Conservation (phyloP, 106 monocot species). For the Phalaenopsis aphrodite region DNA sequence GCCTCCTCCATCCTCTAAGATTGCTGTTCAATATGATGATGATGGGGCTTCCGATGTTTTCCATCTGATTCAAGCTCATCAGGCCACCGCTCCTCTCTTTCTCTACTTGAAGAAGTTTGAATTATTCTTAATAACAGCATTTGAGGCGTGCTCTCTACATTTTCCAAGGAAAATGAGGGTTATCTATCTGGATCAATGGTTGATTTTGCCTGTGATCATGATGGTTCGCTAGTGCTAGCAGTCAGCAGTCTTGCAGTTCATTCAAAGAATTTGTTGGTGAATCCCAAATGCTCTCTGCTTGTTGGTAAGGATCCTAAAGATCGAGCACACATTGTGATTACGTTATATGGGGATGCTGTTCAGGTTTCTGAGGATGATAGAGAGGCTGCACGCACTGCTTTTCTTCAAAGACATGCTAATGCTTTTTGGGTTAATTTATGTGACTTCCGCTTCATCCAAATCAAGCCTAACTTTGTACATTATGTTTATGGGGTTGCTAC, state of each 20-base stretch:
- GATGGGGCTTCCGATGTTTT: constrained; percentile 18
- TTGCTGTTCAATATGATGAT: constrained; percentile 13
- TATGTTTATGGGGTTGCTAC: constrained; percentile 94
- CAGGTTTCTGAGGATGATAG: constrained; percentile 57
- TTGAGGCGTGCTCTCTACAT: constrained; percentile 65
- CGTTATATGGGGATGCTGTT: constrained; percentile 77
- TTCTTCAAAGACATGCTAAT: constrained; percentile 68
- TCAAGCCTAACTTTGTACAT: constrained; percentile 65
- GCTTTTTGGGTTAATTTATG: constrained; percentile 99
- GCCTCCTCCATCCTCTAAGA: constrained; percentile 30
- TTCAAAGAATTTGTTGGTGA: constrained; percentile 77
- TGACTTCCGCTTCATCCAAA: constrained; percentile 70
- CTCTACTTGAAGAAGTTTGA: constrained; percentile 57
- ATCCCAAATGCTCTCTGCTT: constrained; percentile 89
- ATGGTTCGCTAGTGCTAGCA: constrained; percentile 77
- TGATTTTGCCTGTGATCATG: constrained; percentile 79
- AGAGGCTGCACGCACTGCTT: constrained; percentile 53
- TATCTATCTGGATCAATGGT: constrained; percentile 94
- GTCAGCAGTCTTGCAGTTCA: constrained; percentile 85
- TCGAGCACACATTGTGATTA: constrained; percentile 71
- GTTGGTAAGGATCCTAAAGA: constrained; percentile 92
- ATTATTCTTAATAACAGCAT: constrained; percentile 43
- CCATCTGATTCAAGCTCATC: constrained; percentile 37
- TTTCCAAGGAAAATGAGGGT: constrained; percentile 62
- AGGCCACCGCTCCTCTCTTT: constrained; percentile 55